phyloP scores from a whole-genome alignment of 2,329 filamentous ascomycete genomes.

The Ilyonectria robusta region DNA sequence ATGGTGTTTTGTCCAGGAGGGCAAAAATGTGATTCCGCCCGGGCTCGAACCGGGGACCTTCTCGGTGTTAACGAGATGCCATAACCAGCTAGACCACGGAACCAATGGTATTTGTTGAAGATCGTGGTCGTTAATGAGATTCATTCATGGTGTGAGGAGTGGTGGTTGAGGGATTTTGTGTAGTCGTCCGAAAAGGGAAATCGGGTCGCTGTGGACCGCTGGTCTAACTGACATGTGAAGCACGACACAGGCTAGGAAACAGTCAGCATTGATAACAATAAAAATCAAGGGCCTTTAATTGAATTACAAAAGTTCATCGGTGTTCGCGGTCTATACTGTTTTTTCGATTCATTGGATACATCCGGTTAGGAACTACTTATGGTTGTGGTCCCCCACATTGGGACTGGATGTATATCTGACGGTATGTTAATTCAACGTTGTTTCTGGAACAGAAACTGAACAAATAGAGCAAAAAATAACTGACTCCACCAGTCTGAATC shows the following conservation, averaged over 20 bases:
- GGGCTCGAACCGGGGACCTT: slow-evolving; percentile 35
- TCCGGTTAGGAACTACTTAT: too few relatives aligned
- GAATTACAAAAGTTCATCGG: too few relatives aligned
- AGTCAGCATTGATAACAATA: not conserved
- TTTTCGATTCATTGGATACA: too few relatives aligned
- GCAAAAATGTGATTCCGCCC: slow-evolving; percentile 32
- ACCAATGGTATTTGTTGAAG: slow-evolving; percentile 23
- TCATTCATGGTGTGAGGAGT: not conserved
- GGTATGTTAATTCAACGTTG: too few relatives aligned
- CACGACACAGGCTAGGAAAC: not conserved
- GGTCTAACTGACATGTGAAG: slow-evolving; percentile 4
- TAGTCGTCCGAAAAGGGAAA: slow-evolving; percentile 16
- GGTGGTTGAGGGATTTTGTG: slow-evolving; percentile 23
- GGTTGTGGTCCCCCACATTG: too few relatives aligned
- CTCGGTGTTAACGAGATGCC: slow-evolving; percentile 35
- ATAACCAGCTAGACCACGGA: slow-evolving; percentile 37
- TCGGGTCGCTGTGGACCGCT: not conserved
- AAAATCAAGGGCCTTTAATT: not conserved
- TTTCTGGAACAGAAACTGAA: too few relatives aligned
- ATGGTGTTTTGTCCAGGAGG: not conserved
- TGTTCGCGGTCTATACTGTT: too few relatives aligned
- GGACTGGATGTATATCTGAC: too few relatives aligned
- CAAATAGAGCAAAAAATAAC: too few relatives aligned
- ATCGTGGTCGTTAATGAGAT: not conserved
- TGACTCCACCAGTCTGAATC: too few relatives aligned